These are phyloP conservation scores for Panellus pusillus DNA, from an alignment of 768 basidiomycete species.

Conservation along the genomic window DNA sequence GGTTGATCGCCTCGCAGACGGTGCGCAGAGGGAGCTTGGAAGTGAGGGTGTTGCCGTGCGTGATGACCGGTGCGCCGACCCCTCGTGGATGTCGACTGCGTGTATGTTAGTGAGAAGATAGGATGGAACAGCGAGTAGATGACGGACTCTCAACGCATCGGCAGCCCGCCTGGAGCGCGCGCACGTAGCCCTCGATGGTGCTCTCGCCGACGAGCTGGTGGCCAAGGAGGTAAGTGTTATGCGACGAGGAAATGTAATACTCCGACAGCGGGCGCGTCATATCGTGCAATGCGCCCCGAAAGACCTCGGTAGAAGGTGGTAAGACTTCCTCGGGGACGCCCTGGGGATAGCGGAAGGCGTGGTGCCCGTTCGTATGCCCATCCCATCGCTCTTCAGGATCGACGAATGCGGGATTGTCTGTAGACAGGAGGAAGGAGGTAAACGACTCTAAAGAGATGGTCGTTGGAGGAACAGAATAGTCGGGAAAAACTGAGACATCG, in stretches of 20 bases:
- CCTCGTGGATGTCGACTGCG: constrained; percentile 90
- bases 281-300: constrained; percentile 56
- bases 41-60: constrained; percentile 91
- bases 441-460: constrained; percentile 63
- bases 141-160: constrained; percentile 83
- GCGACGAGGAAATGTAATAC: constrained; percentile 88
- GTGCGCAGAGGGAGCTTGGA: constrained; percentile 81
- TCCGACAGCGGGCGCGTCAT: constrained; percentile 89
- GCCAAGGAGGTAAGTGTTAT: constrained; percentile 87
- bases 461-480: constrained; percentile 12
- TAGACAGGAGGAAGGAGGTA: constrained; percentile 75
- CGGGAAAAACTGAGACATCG: neutral
- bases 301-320: constrained; percentile 26
- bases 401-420: constrained; percentile 64
- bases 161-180: constrained; percentile 84
- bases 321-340: neutral
- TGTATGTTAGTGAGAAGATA: neutral
- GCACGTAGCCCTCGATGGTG: constrained; percentile 84
- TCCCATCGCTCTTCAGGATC: constrained; percentile 38
- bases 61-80: constrained; percentile 82
- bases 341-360: neutral
- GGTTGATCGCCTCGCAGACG: constrained; percentile 81
- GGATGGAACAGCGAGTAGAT: constrained; percentile 41
- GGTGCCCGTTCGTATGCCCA: constrained; percentile 45
- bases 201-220: constrained; percentile 77